Percentiles rank a stretch among this genome's conserved stretches.
Evolutionary conservation across 768 basidiomycete genomes (phyloP).

Genomic region (Serendipita sp.): DNA sequence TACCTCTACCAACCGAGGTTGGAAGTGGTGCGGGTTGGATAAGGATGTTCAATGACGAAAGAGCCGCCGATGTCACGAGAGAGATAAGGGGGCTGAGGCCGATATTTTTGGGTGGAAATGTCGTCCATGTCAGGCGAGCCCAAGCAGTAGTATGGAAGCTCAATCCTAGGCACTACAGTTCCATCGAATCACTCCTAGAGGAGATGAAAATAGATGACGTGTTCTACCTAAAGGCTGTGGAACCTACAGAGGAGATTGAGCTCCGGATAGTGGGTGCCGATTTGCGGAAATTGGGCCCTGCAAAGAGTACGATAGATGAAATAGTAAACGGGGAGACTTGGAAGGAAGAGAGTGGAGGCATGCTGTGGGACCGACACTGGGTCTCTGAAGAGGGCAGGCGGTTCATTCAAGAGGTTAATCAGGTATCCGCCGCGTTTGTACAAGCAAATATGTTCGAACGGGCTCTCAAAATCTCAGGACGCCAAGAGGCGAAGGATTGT

Average conservation of each 20-base stretch:
- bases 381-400: background rate
- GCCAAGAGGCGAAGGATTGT: background rate
- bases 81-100: background rate
- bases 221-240: background rate
- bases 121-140: background rate
- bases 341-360: background rate
- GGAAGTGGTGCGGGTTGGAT: conserved; percentile 3
- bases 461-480: background rate
- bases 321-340: conserved; percentile 1
- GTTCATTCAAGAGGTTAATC: background rate
- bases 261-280: background rate
- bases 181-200: background rate
- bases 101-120: background rate
- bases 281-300: background rate
- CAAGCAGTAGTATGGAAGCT: background rate
- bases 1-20: background rate
- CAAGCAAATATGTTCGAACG: background rate
- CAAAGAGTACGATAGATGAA: background rate
- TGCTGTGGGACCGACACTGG: background rate
- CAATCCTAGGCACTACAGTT: background rate
- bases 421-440: background rate
- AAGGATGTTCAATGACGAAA: background rate
- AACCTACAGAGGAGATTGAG: background rate
- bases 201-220: background rate
- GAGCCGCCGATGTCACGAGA: background rate